Evolutionary conservation across 345 rosid genomes (phyloP), one percentile per base, ranked within the genome.

Genomic region (Heritiera littoralis): DNA sequence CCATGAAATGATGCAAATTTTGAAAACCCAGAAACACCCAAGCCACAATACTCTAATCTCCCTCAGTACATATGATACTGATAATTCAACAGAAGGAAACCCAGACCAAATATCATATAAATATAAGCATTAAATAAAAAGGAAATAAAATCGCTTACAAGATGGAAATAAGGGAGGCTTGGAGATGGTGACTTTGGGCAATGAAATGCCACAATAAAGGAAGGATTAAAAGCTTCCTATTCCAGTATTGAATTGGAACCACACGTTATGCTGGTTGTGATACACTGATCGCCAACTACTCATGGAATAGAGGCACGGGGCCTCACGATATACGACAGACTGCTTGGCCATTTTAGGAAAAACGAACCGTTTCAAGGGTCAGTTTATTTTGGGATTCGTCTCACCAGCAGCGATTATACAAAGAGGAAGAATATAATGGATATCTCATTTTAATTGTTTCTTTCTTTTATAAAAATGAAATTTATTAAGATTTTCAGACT

Each of bases 1-100:
- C 93, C 99, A 93, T 91, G 56, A 66, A 52, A 35, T 46, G 60
- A 48, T 35, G 12, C 32, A 49, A 32, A 3, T 18, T 18, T 32
- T 23, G 52, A 54, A 20, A 40, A 66, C n/a, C 23, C 65, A 41
- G 52, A 74, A 20, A 43, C 66, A 23, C n/a, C 38, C 43, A 59
- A 59, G 7, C 38, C 49, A 38, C 40, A 74, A 35, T 6, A 74
- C 73, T 20, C 45, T 51, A 38, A 72, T 51, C 46, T 28, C 43
- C 0, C 20, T 72, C 75, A 72, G 23, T 32, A 40, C 15, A 51
- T 51, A 30, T 32, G 41, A 71, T 28, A 10, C 1, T 5, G 11
- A 68, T n/a, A 20, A 6, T 71, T 52, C 72, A 46, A n/a, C 74
- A 69, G 11, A 20, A 28, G 38, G 9, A 11, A 69, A 69, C 55